Base-by-base conservation (phyloP, 495 filamentous ascomycete species). In the Trichoderma gamsii region DNA sequence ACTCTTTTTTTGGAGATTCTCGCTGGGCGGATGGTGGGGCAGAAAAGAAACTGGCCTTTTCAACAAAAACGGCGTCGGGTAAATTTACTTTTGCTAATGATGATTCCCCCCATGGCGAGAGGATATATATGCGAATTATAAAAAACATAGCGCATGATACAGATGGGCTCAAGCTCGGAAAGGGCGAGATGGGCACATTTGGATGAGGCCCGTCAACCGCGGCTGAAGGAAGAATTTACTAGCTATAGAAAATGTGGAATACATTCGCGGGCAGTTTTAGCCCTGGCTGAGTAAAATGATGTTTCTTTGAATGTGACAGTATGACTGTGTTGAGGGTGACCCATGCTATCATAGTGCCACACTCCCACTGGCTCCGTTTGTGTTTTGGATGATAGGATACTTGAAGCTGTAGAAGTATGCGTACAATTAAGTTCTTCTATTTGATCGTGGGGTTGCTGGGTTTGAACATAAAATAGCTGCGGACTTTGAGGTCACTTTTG, bases 41-140 rank as follows among this genome's bases (percentile, higher is more conserved):
- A 32, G 56, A 61, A 61, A 61, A 61, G 56, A 61, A 61, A 29
- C 4, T 23, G 65, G 41, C 46, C 52, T 67, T 67, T 67, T 67
- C 65, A 67, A 67, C 65, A 67, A 67, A 67, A 56, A 18, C 41
- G 65, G 65, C 65, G 65, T 67, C 35, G 44, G 65, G 44, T 61
- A 61, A 61, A 61, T 61, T 15, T 61, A 29, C 29, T 61, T 61
- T 52, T 35, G 27, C n/a, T 16, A 21, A 49, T 67, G 44, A 67
- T 67, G 65, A 67, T 67, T 67, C 46, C 65, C 43, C 56, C 56
- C 56, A 61, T 61, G 25, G 56, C 56, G 56, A 61, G 56, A 61
- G 21, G 21, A 41, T 41, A 43, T 41, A 43, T 21, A 23, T 25
- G 38, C 12, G 44, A 29, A 63, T 21, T 32, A 2, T 18, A 35